Conservation (phyloP, 225 moss, liverwort and hornwort genomes). For the Pseudisothecium myosuroides region DNA sequence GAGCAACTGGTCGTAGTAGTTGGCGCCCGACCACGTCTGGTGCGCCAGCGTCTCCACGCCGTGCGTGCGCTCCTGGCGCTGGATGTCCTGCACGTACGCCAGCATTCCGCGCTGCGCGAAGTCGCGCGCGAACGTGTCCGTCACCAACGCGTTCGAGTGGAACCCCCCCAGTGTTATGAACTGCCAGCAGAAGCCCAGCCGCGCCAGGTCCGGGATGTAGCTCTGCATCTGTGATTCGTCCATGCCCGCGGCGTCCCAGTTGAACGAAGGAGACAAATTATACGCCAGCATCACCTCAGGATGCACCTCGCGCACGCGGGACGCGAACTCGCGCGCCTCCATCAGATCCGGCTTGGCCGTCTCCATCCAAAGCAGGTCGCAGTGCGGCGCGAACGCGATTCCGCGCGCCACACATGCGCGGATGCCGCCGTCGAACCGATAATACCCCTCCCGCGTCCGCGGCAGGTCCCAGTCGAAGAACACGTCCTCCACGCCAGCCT, state of each 20-base stretch:
- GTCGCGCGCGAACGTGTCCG: constrained; percentile 65
- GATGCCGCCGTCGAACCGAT: constrained; percentile 52
- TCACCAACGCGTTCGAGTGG: constrained; percentile 57
- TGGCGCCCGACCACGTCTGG: constrained; percentile 76
- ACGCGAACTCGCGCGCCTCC: constrained; percentile 50
- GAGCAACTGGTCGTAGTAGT: constrained; percentile 71
- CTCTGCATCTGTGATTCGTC: constrained; percentile 63
- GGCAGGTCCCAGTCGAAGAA: constrained; percentile 79
- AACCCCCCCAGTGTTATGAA: constrained; percentile 78
- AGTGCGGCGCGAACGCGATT: constrained; percentile 47
- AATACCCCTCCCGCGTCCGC: constrained; percentile 57
- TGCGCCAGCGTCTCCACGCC: constrained; percentile 76
- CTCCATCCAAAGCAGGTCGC: constrained; percentile 76
- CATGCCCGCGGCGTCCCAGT: constrained; percentile 83
- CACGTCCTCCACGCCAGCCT: constrained; percentile 21
- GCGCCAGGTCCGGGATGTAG: constrained; percentile 64
- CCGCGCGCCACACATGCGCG: constrained; percentile 52
- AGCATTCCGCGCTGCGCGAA: constrained; percentile 74
- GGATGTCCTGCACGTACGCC: constrained; percentile 74
- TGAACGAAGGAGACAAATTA: constrained; percentile 76
- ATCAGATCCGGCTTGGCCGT: constrained; percentile 56
- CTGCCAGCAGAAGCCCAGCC: constrained; percentile 70
- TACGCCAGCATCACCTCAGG: constrained; percentile 70
- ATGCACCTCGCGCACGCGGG: constrained; percentile 26
- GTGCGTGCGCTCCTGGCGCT: constrained; percentile 69